A percentile compares a stretch with the other conserved stretches of the same genome.
These are phyloP conservation scores for Leishmania major DNA, from an alignment of 208 protist species.

Conservation along the genomic window DNA sequence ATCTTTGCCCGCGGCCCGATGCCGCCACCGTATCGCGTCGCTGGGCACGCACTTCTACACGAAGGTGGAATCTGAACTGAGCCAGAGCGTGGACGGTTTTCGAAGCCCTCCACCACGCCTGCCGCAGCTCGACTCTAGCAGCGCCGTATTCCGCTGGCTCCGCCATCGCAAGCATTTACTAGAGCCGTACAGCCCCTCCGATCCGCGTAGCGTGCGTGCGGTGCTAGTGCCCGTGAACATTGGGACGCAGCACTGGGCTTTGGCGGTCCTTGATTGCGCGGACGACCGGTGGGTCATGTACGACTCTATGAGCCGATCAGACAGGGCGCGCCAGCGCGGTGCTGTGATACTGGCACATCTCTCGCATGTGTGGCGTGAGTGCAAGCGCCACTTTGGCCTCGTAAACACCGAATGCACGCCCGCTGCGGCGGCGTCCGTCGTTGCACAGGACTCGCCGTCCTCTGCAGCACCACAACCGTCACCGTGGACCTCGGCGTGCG, in stretches of 20 bases:
- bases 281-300: constrained; percentile 54
- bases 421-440: not conserved
- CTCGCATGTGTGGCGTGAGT: constrained; percentile 47
- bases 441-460: not conserved
- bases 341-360: constrained; percentile 36
- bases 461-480: not conserved
- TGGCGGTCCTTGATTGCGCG: constrained; percentile 64
- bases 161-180: constrained; percentile 56
- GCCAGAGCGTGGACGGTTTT: not conserved
- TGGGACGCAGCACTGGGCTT: constrained; percentile 69
- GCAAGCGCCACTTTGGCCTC: constrained; percentile 31
- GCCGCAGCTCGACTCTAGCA: constrained; percentile 34
- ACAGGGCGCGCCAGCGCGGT: constrained; percentile 20
- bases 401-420: not conserved
- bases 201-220: constrained; percentile 36
- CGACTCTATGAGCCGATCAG: constrained; percentile 60
- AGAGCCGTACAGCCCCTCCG: constrained; percentile 29
- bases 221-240: constrained; percentile 82
- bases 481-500: constrained; percentile 1
- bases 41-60: constrained; percentile 85
- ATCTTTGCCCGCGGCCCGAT: not conserved
- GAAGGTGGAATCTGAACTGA: constrained; percentile 62
- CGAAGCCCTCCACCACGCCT: not conserved
- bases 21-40: constrained; percentile 36
- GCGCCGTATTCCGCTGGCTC: constrained; percentile 73